Percentiles rank a stretch among this genome's conserved stretches.
Conservation (phyloP, 78 protist species). For the Dictyostelium discoideum region DNA sequence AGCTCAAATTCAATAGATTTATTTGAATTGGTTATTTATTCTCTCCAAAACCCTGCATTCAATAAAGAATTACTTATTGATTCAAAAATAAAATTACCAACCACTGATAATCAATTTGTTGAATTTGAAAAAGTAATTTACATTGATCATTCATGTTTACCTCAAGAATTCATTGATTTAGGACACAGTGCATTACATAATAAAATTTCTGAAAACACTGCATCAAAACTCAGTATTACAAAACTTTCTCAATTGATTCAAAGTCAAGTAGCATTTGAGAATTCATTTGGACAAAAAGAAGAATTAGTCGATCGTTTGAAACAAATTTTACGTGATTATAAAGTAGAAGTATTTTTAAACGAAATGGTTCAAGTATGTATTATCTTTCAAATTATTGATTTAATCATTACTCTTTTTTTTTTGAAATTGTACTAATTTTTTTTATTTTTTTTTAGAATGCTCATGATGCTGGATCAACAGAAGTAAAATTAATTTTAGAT, state of each 20-base stretch:
- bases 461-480: slow-evolving; percentile 84
- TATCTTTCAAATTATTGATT: neutral
- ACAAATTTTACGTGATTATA: slow-evolving; percentile 14
- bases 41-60: neutral
- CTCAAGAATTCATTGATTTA: neutral
- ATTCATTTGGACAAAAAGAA: slow-evolving; percentile 30
- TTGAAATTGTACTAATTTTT: neutral
- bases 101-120: neutral
- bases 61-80: neutral
- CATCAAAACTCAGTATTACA: neutral
- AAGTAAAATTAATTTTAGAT: slow-evolving; percentile 51
- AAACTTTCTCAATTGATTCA: neutral
- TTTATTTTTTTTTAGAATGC: slow-evolving; percentile 76
- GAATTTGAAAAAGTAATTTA: neutral
- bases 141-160: neutral
- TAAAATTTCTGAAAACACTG: neutral
- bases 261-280: neutral
- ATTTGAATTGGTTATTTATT: neutral
- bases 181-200: neutral
- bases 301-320: neutral
- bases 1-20: neutral
- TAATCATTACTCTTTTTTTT: neutral
- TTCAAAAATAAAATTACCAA: neutral
- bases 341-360: neutral
- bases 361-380: slow-evolving; percentile 78